Evolutionary conservation across 179 eudicot genomes (phyloP).

Genomic region (Nepenthes alata): DNA sequence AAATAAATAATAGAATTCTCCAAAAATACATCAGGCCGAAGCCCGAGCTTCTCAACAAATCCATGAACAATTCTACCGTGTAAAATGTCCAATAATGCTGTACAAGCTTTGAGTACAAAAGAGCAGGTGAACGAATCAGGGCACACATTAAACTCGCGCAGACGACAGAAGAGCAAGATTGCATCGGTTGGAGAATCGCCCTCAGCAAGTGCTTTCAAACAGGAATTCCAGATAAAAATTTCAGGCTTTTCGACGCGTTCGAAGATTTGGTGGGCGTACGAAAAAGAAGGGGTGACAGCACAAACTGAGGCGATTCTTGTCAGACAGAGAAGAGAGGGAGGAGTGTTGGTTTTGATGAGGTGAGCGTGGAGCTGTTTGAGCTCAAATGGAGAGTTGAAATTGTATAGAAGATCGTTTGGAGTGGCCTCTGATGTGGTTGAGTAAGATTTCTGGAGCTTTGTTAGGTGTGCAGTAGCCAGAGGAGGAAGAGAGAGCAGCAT

Average conservation of each 20-base stretch:
- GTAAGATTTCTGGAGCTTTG: not conserved
- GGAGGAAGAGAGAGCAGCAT: not conserved
- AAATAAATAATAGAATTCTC: slow-evolving; percentile 20
- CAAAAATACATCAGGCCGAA: slow-evolving; percentile 21
- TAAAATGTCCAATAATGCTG: slow-evolving; percentile 12
- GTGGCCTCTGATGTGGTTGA: slow-evolving; percentile 7
- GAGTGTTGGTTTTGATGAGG: slow-evolving; percentile 21
- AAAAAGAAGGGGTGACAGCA: slow-evolving; percentile 23
- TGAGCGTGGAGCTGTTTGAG: slow-evolving; percentile 30
- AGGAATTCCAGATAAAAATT: slow-evolving; percentile 23
- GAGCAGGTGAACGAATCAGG: slow-evolving; percentile 28
- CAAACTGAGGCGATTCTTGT: slow-evolving; percentile 26
- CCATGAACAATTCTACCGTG: slow-evolving; percentile 29
- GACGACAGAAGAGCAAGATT: slow-evolving; percentile 16
- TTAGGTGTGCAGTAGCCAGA: not conserved
- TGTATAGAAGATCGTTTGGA: slow-evolving; percentile 9
- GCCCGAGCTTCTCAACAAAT: slow-evolving; percentile 26
- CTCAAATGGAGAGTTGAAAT: slow-evolving; percentile 21
- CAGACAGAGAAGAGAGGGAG: slow-evolving; percentile 19
- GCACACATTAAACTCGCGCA: slow-evolving; percentile 12
- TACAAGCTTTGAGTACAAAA: slow-evolving; percentile 35
- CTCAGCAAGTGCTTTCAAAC: slow-evolving; percentile 19
- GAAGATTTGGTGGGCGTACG: slow-evolving; percentile 21
- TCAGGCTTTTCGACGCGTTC: slow-evolving; percentile 5
- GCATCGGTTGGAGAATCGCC: slow-evolving; percentile 21